A percentile compares a stretch with the other conserved stretches of the same genome.
Conservation (phyloP, 805 yeast genomes). For the Candida verbasci region DNA sequence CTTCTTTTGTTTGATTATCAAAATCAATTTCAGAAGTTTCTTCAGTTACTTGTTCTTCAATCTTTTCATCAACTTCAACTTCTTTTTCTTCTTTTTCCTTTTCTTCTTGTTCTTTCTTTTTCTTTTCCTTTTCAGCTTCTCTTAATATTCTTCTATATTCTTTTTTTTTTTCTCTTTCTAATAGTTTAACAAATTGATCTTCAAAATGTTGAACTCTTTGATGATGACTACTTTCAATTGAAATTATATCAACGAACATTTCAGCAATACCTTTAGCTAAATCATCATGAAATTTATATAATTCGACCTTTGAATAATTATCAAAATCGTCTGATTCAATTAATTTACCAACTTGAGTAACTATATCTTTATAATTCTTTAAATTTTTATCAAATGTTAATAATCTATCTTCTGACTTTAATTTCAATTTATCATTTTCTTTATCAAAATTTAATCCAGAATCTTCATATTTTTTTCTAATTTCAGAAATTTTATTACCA, state of each 20-base stretch:
- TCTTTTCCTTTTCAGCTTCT: conserved; percentile 10
- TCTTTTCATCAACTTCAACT: not conserved
- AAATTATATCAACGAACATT: conserved; percentile 26
- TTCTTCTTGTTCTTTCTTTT: conserved; percentile 2
- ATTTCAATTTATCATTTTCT: conserved; percentile 44
- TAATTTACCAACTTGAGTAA: conserved; percentile 24
- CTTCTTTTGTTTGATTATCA: no score
- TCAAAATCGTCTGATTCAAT: conserved; percentile 16
- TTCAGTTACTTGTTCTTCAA: conserved; percentile 1
- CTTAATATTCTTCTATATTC: conserved; percentile 30
- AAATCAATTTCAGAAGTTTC: not conserved
- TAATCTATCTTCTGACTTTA: conserved; percentile 21
- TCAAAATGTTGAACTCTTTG: conserved; percentile 24
- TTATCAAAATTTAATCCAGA: conserved; percentile 48
- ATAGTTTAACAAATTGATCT: conserved; percentile 22
- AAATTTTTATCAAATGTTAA: conserved; percentile 24
- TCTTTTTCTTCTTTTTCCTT: conserved; percentile 3
- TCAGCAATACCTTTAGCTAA: conserved; percentile 21
- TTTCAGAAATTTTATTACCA: conserved; percentile 40
- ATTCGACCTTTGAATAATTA: conserved; percentile 17
- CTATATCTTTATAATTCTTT: conserved; percentile 20
- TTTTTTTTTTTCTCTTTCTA: conserved; percentile 27
- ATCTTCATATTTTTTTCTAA: conserved; percentile 41
- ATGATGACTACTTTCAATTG: conserved; percentile 26
- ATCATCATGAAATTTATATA: conserved; percentile 22